Conservation (phyloP, 2,329 filamentous ascomycete species). For the Cladosporium sp. region DNA sequence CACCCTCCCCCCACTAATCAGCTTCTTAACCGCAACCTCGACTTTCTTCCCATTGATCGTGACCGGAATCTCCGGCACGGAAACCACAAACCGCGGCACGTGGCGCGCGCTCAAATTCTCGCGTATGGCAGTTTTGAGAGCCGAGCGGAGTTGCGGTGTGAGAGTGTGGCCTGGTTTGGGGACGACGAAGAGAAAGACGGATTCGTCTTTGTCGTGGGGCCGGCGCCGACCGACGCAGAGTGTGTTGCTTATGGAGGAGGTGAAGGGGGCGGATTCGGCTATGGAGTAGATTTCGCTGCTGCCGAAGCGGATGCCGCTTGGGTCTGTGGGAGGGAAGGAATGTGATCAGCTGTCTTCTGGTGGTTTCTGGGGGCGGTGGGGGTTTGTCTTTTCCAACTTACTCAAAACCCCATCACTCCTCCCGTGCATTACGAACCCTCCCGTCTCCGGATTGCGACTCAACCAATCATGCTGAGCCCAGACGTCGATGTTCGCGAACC, state of each 20-base stretch:
- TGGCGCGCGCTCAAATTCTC: slow-evolving; percentile 32
- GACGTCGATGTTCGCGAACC: slow-evolving; percentile 35
- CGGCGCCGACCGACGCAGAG: slow-evolving; percentile 37
- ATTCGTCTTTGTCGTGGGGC: slow-evolving; percentile 33
- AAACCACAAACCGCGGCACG: slow-evolving; percentile 38
- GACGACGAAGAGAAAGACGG: slow-evolving; percentile 39
- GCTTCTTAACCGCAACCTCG: slow-evolving; percentile 40
- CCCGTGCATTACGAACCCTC: slow-evolving; percentile 41
- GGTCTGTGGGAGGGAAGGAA: slow-evolving; percentile 33
- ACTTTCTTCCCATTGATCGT: slow-evolving; percentile 48
- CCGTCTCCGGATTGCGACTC: slow-evolving; percentile 37
- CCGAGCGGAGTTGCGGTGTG: slow-evolving; percentile 20
- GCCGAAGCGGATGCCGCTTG: slow-evolving; percentile 45
- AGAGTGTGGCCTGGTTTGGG: slow-evolving; percentile 29
- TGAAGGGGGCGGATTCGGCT: slow-evolving; percentile 39
- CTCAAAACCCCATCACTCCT: slow-evolving; percentile 44
- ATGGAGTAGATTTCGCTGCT: slow-evolving; percentile 46
- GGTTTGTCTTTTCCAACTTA: slow-evolving; percentile 14
- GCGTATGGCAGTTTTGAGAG: slow-evolving; percentile 27
- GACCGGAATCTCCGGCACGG: slow-evolving; percentile 37
- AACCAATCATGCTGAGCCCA: slow-evolving; percentile 47
- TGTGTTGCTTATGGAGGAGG: slow-evolving; percentile 32
- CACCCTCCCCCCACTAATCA: slow-evolving; percentile 35
- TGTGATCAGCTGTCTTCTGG: neutral
- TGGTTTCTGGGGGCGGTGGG: neutral